Conservation (phyloP, 768 basidiomycete genomes). For the Pholiota molesta region DNA sequence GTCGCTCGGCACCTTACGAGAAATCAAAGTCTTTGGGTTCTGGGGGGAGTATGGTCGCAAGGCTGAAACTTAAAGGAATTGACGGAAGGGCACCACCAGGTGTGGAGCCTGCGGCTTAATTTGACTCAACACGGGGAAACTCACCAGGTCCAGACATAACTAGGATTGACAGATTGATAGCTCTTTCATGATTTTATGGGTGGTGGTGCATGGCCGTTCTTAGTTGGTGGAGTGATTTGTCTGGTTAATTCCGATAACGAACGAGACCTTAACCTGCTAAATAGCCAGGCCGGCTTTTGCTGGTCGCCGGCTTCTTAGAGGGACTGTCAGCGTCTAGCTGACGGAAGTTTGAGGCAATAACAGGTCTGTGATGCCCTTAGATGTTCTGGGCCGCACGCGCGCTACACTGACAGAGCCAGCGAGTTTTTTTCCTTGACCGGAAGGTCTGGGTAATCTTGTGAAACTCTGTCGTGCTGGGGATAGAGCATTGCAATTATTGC, state of each 20-base stretch:
- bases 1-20: slow-evolving; percentile 80
- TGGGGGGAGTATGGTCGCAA: slow-evolving; percentile 52
- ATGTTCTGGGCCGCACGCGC: slow-evolving; percentile 88
- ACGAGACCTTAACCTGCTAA: slow-evolving; percentile 94
- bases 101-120: slow-evolving; percentile 81
- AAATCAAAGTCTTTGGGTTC: slow-evolving; percentile 91
- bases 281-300: slow-evolving; percentile 79
- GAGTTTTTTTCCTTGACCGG: slow-evolving; percentile 77
- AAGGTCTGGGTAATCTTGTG: slow-evolving; percentile 56
- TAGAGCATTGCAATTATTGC: slow-evolving; percentile 92
- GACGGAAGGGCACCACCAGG: slow-evolving; percentile 83
- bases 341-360: slow-evolving; percentile 90
- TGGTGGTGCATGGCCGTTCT: slow-evolving; percentile 91
- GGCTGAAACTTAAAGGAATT: slow-evolving; percentile 84
- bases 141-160: slow-evolving; percentile 81
- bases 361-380: slow-evolving; percentile 92
- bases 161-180: slow-evolving; percentile 82
- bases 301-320: slow-evolving; percentile 84
- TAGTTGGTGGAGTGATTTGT: slow-evolving; percentile 95
- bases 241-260: slow-evolving; percentile 97
- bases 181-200: slow-evolving; percentile 86
- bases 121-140: slow-evolving; percentile 84
- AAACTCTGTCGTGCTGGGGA: slow-evolving; percentile 55
- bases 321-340: slow-evolving; percentile 81
- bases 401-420: slow-evolving; percentile 90